A percentile compares a stretch with the other conserved stretches of the same genome.
These are phyloP conservation scores for Coelastrella sp. DNA, from an alignment of 139 green algal species.

Conservation along the genomic window DNA sequence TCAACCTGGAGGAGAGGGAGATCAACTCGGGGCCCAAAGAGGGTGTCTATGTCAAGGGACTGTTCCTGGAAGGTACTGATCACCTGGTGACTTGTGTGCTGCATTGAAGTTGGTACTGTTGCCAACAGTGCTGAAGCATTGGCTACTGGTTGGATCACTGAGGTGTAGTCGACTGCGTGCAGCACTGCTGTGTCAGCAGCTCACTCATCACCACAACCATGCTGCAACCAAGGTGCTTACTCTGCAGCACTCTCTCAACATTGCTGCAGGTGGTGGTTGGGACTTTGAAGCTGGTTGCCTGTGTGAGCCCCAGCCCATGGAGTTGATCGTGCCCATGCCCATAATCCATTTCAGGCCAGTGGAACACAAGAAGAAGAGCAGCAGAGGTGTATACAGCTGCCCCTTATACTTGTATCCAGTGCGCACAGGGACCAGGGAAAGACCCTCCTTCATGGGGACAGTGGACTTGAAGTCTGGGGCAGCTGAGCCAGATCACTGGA, in stretches of 20 bases:
- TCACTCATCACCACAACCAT: not conserved
- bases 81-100: no score
- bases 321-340: constrained; percentile 91
- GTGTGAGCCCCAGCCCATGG: constrained; percentile 88
- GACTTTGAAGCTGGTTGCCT: constrained; percentile 85
- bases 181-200: no score
- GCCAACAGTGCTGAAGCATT: no score
- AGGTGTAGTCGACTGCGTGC: no score
- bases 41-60: constrained; percentile 87
- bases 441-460: constrained; percentile 85
- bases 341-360: constrained; percentile 90
- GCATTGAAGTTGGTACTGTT: no score
- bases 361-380: constrained; percentile 79
- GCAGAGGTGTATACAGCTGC: constrained; percentile 70
- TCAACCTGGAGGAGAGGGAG: constrained; percentile 82
- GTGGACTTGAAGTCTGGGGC: constrained; percentile 81
- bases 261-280: constrained; percentile 81
- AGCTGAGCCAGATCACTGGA: constrained; percentile 83
- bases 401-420: constrained; percentile 89
- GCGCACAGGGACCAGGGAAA: constrained; percentile 83
- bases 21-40: constrained; percentile 81
- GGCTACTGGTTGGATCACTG: no score
- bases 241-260: no score
- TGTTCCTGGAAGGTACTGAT: constrained; percentile 87
- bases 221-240: not conserved